phyloP scores from a whole-genome alignment of 495 filamentous ascomycete species.

The Aspergillus kassunensis region DNA sequence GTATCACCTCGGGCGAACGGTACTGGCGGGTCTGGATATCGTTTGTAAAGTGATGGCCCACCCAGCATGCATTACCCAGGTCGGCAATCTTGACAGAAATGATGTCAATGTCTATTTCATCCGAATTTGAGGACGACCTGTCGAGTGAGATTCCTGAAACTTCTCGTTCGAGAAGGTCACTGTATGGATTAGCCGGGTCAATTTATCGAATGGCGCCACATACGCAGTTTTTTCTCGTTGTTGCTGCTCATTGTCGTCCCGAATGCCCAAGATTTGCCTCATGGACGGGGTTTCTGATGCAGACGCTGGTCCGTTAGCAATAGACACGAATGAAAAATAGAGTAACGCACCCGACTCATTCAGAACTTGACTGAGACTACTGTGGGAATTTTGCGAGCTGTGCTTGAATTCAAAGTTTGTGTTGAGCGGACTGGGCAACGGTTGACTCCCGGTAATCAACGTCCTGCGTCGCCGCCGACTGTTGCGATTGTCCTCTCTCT shows the following conservation, averaged over 20 bases:
- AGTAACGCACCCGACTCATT: slow-evolving; percentile 61
- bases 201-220: slow-evolving; percentile 29
- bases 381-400: slow-evolving; percentile 68
- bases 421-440: slow-evolving; percentile 90
- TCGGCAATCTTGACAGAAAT: slow-evolving; percentile 99
- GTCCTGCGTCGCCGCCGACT: slow-evolving; percentile 88
- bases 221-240: slow-evolving; percentile 94
- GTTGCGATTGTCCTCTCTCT: slow-evolving; percentile 89
- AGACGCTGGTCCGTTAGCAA: slow-evolving; percentile 9
- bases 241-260: slow-evolving; percentile 66
- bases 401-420: slow-evolving; percentile 80
- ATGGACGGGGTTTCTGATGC: slow-evolving; percentile 45
- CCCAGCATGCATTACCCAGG: slow-evolving; percentile 98
- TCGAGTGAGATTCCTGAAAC: slow-evolving; percentile 94
- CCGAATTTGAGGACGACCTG: slow-evolving; percentile 50
- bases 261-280: slow-evolving; percentile 58
- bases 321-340: slow-evolving; percentile 6
- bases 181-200: slow-evolving; percentile 29
- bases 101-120: slow-evolving; percentile 60
- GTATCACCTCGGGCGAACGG: slow-evolving; percentile 92
- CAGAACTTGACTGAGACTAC: slow-evolving; percentile 79
- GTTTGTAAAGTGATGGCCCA: slow-evolving; percentile 97
- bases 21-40: slow-evolving; percentile 99
- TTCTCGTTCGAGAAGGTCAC: slow-evolving; percentile 85
- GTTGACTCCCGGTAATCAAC: slow-evolving; percentile 95